Evolutionary conservation across 352 stramenopile genomes (phyloP), one percentile per base, ranked within the genome.

Genomic region (Phytophthora pistaciae): DNA sequence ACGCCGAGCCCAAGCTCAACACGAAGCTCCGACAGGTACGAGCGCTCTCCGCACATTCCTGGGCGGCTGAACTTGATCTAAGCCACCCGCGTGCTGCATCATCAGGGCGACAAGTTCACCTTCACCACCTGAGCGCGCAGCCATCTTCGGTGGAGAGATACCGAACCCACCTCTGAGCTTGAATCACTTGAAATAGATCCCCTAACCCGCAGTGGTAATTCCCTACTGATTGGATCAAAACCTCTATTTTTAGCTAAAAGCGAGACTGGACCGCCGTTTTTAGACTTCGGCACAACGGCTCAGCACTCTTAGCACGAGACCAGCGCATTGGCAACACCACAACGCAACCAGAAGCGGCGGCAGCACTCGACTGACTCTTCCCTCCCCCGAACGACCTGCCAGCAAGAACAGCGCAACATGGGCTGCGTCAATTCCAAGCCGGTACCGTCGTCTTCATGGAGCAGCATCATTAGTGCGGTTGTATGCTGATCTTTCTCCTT

Each of bases 341-440:
- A 76, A 78, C 70, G 59, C 70, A 78, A 79, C 62, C 38, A 66
- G 67, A 78, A 72, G 54, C 53, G 60, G 46, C 65, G 25, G 57
- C 60, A 72, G 49, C 75, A 79, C 52, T 61, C 64, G 49, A 75
- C 60, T 60, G 54, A 69, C 67, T 75, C 42, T 66, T 59, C 56
- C 27, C 29, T 44, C 57, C 40, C 29, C 53, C 42, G n/a, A 67
- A 27, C 27, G 48, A 25, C 52, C 11, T 44, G 38, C 49, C 36
- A 68, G 60, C n/a, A 60, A 56, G 40, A 56, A 66, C 0, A 29
- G 25, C 25, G 14, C 27, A 71, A 46, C 60, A 93, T 93, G 86
- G 86, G 86, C 76, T 93, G 86, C 71, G 81, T 84, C n/a, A 91
- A 59, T 64, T 92, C 86, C 72, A 93, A 93, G 70, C 77, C 79